Conservation (phyloP, 306 rosid species). For the Vachellia collinsii region DNA sequence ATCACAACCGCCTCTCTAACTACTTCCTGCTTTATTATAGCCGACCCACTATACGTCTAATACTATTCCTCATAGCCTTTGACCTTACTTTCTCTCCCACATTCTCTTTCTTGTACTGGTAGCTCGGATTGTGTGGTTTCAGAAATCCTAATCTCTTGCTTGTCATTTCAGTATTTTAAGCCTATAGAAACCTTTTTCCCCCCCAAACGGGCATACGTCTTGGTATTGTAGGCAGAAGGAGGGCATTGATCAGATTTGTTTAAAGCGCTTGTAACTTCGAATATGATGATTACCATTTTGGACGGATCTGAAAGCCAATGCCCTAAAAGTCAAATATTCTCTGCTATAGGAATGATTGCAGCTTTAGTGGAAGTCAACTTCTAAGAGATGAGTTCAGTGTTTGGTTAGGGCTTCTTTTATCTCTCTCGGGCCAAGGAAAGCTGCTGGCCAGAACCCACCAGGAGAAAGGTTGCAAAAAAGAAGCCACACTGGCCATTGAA, state of each 20-base stretch:
- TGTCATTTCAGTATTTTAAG: conserved; percentile 23
- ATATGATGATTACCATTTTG: conserved; percentile 6
- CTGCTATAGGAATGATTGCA: conserved; percentile 35
- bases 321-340: conserved; percentile 50
- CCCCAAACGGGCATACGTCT: background rate
- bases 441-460: background rate
- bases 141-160: background rate
- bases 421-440: background rate
- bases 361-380: conserved; percentile 39
- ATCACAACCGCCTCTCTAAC: background rate
- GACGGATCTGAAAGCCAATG: conserved; percentile 18
- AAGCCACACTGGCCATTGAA: background rate
- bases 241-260: background rate
- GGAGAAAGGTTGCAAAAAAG: background rate
- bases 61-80: conserved; percentile 9
- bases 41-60: conserved; percentile 37
- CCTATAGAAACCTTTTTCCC: background rate
- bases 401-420: background rate
- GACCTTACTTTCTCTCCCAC: background rate
- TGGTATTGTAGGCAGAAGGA: background rate
- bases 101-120: background rate
- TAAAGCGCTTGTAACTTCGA: background rate
- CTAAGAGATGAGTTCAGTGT: background rate
- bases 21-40: conserved; percentile 1
- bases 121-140: background rate